phyloP scores from a whole-genome alignment of 371 early-diverging fungal species.

The Mycotypha africana region DNA sequence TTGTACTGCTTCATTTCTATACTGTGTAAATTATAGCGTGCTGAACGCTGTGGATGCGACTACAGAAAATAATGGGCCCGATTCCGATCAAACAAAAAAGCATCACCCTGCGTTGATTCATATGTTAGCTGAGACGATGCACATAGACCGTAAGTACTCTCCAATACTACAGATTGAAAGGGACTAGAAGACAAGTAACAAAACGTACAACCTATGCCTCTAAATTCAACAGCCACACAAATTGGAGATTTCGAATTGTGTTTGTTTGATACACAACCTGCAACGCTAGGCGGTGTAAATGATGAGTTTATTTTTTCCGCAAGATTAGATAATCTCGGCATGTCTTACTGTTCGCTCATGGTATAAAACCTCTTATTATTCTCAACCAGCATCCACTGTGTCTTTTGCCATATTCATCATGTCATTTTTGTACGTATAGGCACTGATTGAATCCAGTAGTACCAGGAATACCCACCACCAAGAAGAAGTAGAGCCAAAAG shows the following conservation, averaged over 20 bases:
- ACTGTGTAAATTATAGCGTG: conserved; percentile 4
- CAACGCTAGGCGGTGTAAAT: conserved; percentile 78
- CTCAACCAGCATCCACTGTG: too few species aligned
- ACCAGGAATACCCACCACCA: too few species aligned
- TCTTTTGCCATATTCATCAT: too few species aligned
- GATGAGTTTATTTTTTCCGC: conserved; percentile 90
- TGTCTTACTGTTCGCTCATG: conserved; percentile 71
- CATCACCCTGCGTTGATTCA: conserved; percentile 78
- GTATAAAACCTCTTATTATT: too few species aligned
- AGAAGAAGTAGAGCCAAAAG: too few species aligned
- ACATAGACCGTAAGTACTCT: conserved; percentile 46
- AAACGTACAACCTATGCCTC: too few species aligned
- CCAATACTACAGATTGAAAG: neutral
- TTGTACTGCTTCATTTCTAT: neutral
- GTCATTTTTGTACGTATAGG: too few species aligned
- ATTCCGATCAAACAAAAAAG: conserved; percentile 13
- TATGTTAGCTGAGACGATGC: conserved; percentile 64
- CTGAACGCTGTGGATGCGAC: conserved; percentile 10
- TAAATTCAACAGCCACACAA: conserved; percentile 55
- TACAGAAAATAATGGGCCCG: conserved; percentile 8
- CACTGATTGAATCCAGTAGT: conserved; percentile 47
- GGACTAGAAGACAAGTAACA: too few species aligned
- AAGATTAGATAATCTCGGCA: conserved; percentile 90
- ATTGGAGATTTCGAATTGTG: conserved; percentile 94
- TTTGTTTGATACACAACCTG: conserved; percentile 74